Conservation (phyloP, 495 filamentous ascomycete species). For the Aspergillus haitiensis region DNA sequence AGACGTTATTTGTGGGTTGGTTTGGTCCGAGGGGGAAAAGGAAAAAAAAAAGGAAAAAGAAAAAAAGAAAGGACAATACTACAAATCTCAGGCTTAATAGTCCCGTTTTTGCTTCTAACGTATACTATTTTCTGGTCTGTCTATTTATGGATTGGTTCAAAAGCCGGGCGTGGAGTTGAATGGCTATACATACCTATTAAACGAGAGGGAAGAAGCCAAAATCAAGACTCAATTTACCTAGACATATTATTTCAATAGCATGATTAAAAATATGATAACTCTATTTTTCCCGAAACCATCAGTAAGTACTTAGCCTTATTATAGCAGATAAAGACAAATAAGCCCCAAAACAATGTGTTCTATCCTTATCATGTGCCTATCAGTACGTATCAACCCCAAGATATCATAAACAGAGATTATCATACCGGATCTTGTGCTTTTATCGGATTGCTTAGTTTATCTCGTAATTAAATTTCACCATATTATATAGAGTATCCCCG, state of each 20-base stretch:
- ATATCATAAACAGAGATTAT: conserved; percentile 1
- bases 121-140: no score
- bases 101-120: no score
- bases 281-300: background rate
- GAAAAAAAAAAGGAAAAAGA: no score
- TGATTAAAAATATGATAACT: background rate
- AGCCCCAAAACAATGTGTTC: background rate
- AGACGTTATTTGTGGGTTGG: background rate
- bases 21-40: no score
- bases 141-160: no score
- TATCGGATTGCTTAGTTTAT: no score
- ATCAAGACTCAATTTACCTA: no score
- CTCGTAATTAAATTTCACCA: no score
- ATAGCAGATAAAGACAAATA: conserved; percentile 2
- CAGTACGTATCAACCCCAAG: conserved; percentile 7
- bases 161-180: background rate
- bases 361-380: conserved; percentile 15
- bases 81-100: no score
- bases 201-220: no score
- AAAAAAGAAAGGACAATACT: no score
- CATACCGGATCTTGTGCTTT: background rate
- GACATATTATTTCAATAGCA: background rate
- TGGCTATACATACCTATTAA: background rate
- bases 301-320: background rate
- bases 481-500: no score